phyloP scores from a whole-genome alignment of 306 rosid species.

The Dalbergia cochinchinensis region DNA sequence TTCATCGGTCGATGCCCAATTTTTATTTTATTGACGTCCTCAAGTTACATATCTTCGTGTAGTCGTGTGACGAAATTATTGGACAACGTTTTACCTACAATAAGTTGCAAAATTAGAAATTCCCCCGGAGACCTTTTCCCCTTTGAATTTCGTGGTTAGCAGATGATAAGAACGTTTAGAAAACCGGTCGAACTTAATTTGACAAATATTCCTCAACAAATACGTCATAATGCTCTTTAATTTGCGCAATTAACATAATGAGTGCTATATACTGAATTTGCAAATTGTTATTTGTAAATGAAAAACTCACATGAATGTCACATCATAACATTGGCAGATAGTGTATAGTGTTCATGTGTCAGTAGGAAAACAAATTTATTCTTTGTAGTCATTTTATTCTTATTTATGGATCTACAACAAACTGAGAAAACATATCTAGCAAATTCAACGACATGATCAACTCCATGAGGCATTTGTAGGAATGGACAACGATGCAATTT shows the following conservation, averaged over 20 bases:
- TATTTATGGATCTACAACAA: conserved; percentile 38
- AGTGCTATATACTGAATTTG: not conserved
- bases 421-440: conserved; percentile 15
- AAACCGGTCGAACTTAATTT: not conserved
- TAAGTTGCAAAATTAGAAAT: not conserved
- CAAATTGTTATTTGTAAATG: not conserved
- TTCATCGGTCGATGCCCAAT: not conserved
- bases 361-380: not conserved
- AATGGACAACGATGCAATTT: conserved; percentile 34
- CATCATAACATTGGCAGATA: not conserved
- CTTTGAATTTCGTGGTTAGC: not conserved
- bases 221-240: no score
- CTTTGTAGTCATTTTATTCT: conserved; percentile 30
- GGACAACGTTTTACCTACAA: not conserved
- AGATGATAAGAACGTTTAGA: not conserved
- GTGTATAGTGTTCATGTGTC: not conserved
- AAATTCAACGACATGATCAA: conserved; percentile 30
- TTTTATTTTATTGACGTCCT: not conserved
- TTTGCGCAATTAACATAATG: no score
- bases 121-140: not conserved
- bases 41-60: not conserved
- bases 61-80: not conserved
- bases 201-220: not conserved
- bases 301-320: not conserved
- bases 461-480: conserved; percentile 31